Conservation (phyloP, 2,329 filamentous ascomycete species). For the Ophiosphaerella narmari region DNA sequence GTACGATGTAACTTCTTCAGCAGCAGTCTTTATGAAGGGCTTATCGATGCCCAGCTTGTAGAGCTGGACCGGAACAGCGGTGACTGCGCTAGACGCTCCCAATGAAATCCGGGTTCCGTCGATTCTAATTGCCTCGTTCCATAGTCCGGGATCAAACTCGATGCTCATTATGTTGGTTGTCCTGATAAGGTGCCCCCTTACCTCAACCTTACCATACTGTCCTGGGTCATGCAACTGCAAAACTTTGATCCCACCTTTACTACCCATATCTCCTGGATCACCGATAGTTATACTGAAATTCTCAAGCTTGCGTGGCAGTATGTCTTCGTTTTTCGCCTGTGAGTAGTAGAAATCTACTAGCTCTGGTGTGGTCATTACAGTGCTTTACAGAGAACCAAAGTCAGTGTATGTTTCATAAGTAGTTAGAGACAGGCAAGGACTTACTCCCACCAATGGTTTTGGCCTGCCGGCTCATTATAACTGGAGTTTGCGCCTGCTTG, state of each 20-base stretch:
- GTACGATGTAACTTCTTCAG: slow-evolving; percentile 3
- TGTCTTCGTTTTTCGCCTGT: slow-evolving; percentile 22
- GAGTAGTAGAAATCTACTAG: slow-evolving; percentile 57
- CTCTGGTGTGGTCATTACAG: slow-evolving; percentile 57
- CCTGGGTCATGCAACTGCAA: slow-evolving; percentile 57
- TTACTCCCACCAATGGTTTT: slow-evolving; percentile 58
- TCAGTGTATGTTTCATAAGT: not conserved
- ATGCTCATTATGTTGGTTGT: slow-evolving; percentile 42
- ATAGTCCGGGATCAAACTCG: slow-evolving; percentile 28
- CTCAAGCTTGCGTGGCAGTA: slow-evolving; percentile 23
- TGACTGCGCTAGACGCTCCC: not conserved
- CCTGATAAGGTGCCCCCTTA: slow-evolving; percentile 39
- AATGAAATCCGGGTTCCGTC: slow-evolving; percentile 28
- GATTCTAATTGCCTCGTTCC: slow-evolving; percentile 18
- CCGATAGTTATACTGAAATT: slow-evolving; percentile 57
- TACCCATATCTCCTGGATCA: slow-evolving; percentile 58
- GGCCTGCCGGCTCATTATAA: slow-evolving; percentile 57
- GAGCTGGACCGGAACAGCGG: not conserved
- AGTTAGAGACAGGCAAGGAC: not conserved
- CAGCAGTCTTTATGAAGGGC: not conserved
- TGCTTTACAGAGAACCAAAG: slow-evolving; percentile 16
- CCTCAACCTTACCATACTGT: slow-evolving; percentile 55
- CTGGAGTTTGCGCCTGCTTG: slow-evolving; percentile 49
- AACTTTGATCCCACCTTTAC: slow-evolving; percentile 57
- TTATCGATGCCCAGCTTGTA: slow-evolving; percentile 2